Evolutionary conservation across 208 protist genomes (phyloP).

Genomic region (Porcisia hertigi): DNA sequence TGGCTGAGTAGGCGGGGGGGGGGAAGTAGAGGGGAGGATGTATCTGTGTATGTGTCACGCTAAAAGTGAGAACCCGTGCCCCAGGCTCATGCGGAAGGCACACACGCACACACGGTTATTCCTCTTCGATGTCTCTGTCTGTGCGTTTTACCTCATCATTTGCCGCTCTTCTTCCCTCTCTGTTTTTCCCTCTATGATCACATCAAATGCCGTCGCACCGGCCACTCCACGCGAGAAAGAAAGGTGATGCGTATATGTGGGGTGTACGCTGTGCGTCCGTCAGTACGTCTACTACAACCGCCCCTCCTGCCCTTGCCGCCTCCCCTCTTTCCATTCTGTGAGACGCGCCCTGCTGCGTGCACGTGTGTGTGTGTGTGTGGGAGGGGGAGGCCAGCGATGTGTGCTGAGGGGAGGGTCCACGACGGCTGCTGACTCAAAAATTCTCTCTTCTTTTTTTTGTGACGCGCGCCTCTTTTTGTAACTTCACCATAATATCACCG

Average conservation of each 20-base stretch:
- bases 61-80: no score
- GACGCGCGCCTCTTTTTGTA: neutral
- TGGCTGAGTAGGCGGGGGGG: no score
- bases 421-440: neutral
- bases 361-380: conserved; percentile 2
- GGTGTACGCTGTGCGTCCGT: neutral
- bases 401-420: neutral
- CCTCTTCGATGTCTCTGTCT: neutral
- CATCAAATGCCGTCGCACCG: neutral
- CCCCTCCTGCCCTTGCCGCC: neutral
- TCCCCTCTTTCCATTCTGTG: neutral
- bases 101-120: neutral
- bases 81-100: no score
- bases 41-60: no score
- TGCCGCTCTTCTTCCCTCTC: neutral
- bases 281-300: neutral
- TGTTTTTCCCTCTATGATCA: neutral
- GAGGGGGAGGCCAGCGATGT: neutral
- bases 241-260: neutral
- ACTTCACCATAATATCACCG: neutral
- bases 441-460: neutral
- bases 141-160: neutral
- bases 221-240: neutral
- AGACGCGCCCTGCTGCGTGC: neutral
- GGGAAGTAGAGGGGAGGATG: no score